Conservation (phyloP, 805 yeast genomes). For the Barnettozyma vustinii region DNA sequence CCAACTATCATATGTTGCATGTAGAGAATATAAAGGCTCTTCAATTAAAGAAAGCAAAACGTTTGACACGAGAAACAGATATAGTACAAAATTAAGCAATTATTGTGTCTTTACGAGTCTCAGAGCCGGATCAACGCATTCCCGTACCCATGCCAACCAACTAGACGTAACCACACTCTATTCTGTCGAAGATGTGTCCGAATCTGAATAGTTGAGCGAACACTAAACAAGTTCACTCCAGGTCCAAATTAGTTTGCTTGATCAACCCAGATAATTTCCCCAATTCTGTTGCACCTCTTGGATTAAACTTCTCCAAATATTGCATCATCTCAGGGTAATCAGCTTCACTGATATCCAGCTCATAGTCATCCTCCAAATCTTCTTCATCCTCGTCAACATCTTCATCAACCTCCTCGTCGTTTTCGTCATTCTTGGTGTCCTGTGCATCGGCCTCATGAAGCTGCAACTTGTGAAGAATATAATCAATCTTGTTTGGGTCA, state of each 20-base stretch:
- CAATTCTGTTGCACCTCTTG: constrained; percentile 22
- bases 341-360: constrained; percentile 25
- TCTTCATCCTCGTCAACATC: constrained; percentile 26
- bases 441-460: constrained; percentile 21
- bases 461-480: constrained; percentile 29
- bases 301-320: constrained; percentile 19
- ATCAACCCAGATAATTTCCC: constrained; percentile 12
- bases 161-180: too few species aligned
- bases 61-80: too few species aligned
- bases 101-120: too few species aligned
- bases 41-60: too few species aligned
- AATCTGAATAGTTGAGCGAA: not conserved
- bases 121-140: too few species aligned
- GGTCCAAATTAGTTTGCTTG: constrained; percentile 13
- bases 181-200: not conserved
- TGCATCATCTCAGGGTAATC: constrained; percentile 20
- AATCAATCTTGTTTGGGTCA: constrained; percentile 37
- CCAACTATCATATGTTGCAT: too few species aligned
- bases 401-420: constrained; percentile 16
- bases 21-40: too few species aligned
- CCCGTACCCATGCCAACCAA: too few species aligned
- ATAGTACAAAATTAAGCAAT: too few species aligned
- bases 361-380: constrained; percentile 29
- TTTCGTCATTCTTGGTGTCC: constrained; percentile 20
- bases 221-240: not conserved